These are phyloP conservation scores for Datisca glomerata DNA, from an alignment of 306 rosid genomes.

Conservation along the genomic window DNA sequence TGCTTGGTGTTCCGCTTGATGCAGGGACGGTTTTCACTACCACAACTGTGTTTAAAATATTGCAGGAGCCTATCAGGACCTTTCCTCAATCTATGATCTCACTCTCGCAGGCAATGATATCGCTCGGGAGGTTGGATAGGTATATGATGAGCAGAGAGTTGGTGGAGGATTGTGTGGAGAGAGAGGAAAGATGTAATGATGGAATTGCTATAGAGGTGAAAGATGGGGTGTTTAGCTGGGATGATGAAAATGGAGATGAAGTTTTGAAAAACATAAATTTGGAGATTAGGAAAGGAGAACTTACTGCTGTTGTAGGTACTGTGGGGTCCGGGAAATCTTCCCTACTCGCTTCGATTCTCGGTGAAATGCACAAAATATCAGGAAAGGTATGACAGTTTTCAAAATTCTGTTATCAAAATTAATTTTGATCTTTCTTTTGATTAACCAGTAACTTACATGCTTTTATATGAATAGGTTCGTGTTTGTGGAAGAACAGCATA, in stretches of 20 bases:
- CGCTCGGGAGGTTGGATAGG: slow-evolving; percentile 74
- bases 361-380: slow-evolving; percentile 74
- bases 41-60: slow-evolving; percentile 61
- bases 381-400: slow-evolving; percentile 55
- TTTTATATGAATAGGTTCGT: slow-evolving; percentile 40
- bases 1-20: slow-evolving; percentile 62
- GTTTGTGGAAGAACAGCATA: slow-evolving; percentile 84
- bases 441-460: not conserved
- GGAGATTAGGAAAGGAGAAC: slow-evolving; percentile 50
- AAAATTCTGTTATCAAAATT: not conserved
- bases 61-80: slow-evolving; percentile 90
- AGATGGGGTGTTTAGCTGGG: slow-evolving; percentile 77
- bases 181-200: slow-evolving; percentile 39
- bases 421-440: not conserved
- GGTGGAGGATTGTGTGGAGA: slow-evolving; percentile 37
- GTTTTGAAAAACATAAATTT: slow-evolving; percentile 57
- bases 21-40: slow-evolving; percentile 91
- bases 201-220: slow-evolving; percentile 46
- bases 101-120: slow-evolving; percentile 78
- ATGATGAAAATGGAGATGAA: slow-evolving; percentile 42
- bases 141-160: slow-evolving; percentile 71
- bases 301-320: slow-evolving; percentile 82
- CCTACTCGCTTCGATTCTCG: slow-evolving; percentile 76
- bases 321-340: slow-evolving; percentile 96
- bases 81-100: slow-evolving; percentile 92